phyloP scores from a whole-genome alignment of 352 stramenopile genomes.

The Phytophthora pistaciae region DNA sequence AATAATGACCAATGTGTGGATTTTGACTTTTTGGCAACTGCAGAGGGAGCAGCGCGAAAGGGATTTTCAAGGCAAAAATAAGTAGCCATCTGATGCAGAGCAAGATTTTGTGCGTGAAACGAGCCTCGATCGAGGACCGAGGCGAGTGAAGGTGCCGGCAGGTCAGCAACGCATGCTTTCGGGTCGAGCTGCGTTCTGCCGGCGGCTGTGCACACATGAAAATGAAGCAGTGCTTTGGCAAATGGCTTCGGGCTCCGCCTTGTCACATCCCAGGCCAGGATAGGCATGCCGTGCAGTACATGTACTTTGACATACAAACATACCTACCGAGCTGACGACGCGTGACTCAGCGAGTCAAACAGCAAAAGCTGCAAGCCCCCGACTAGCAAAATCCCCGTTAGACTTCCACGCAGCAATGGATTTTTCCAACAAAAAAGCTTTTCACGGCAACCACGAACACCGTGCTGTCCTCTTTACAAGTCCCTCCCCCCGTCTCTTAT shows the following conservation, averaged over 20 bases:
- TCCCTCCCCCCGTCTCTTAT: background rate
- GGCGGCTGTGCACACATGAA: conserved; percentile 8
- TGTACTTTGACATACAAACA: too few relatives aligned
- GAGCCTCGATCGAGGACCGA: background rate
- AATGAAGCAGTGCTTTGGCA: conserved; percentile 16
- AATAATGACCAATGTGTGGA: background rate
- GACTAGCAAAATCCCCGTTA: conserved; percentile 30
- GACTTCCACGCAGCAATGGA: conserved; percentile 19
- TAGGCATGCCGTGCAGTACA: background rate
- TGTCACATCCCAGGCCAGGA: conserved; percentile 14
- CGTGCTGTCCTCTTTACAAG: conserved; percentile 12
- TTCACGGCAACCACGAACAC: background rate
- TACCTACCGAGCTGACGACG: background rate
- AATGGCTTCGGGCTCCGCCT: background rate
- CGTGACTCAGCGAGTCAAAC: conserved; percentile 7
- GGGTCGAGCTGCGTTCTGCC: background rate
- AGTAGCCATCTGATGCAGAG: conserved; percentile 12
- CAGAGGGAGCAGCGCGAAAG: conserved; percentile 6
- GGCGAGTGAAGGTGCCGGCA: too few relatives aligned
- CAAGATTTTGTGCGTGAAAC: conserved; percentile 13
- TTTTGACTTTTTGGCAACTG: conserved; percentile 2
- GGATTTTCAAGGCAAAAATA: conserved; percentile 15
- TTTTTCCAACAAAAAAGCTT: conserved; percentile 9
- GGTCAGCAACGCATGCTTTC: background rate
- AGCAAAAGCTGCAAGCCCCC: background rate